These are phyloP conservation scores for Termitomyces heimii DNA, from an alignment of 768 basidiomycete genomes.

Conservation along the genomic window DNA sequence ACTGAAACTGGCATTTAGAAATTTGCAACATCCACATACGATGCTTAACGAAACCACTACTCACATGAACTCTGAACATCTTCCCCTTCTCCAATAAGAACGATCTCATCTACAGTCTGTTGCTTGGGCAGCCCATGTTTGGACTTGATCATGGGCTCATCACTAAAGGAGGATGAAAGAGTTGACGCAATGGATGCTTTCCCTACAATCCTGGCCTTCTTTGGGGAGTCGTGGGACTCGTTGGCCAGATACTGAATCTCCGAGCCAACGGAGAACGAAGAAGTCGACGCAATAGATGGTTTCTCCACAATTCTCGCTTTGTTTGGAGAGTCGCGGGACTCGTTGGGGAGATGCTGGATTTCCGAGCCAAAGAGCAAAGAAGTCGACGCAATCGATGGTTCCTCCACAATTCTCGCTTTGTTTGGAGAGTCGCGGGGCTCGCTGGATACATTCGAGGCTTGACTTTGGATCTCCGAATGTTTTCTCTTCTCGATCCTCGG, in stretches of 20 bases:
- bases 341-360: constrained; percentile 22
- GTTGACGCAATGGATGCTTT: constrained; percentile 60
- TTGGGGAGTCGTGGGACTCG: constrained; percentile 33
- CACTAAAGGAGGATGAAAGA: constrained; percentile 46
- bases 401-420: constrained; percentile 48
- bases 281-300: constrained; percentile 52
- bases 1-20: constrained; percentile 23
- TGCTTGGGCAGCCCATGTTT: constrained; percentile 55
- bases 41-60: constrained; percentile 18
- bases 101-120: constrained; percentile 63
- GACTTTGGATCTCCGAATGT: constrained; percentile 29
- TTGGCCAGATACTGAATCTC: constrained; percentile 26
- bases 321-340: constrained; percentile 33
- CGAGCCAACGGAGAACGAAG: constrained; percentile 56
- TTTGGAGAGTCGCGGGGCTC: constrained; percentile 33
- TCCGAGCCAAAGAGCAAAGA: constrained; percentile 14
- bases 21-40: background rate
- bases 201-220: constrained; percentile 43
- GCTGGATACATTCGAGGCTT: constrained; percentile 18
- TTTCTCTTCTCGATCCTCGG: constrained; percentile 61
- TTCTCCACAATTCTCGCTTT: constrained; percentile 49
- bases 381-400: constrained; percentile 57
- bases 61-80: constrained; percentile 48
- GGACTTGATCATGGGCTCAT: constrained; percentile 63
- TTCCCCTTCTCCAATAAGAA: constrained; percentile 60